Evolutionary conservation across 2,329 filamentous ascomycete species (phyloP).

Genomic region (Claviceps sp.): DNA sequence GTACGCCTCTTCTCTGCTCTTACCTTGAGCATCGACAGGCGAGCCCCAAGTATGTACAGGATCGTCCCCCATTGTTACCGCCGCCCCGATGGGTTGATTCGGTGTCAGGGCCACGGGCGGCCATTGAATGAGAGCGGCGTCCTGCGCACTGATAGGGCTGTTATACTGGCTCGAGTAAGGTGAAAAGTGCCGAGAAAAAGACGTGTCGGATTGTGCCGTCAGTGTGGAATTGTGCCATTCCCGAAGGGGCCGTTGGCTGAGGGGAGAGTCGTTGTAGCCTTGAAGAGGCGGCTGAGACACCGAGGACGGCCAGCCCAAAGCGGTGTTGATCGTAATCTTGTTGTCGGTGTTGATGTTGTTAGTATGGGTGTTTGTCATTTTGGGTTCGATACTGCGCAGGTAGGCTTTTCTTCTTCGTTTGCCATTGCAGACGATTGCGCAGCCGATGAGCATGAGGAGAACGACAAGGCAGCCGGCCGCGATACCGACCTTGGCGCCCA

Average conservation of each 20-base stretch:
- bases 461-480: conserved; percentile 36
- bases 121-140: conserved; percentile 23
- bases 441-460: conserved; percentile 34
- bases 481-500: conserved; percentile 46
- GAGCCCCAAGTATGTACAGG: background rate
- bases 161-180: conserved; percentile 47
- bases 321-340: background rate
- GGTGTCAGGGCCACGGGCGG: conserved; percentile 13
- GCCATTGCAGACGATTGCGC: conserved; percentile 41
- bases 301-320: too few species aligned
- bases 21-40: conserved; percentile 25
- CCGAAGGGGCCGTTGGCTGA: conserved; percentile 37
- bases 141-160: conserved; percentile 38
- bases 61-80: too few species aligned
- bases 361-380: conserved; percentile 7
- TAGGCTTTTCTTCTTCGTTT: conserved; percentile 40
- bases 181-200: conserved; percentile 37
- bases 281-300: conserved; percentile 12
- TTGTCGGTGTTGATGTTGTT: background rate
- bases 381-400: conserved; percentile 33
- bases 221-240: conserved; percentile 41
- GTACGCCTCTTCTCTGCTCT: conserved; percentile 28
- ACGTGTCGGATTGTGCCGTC: conserved; percentile 26
- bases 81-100: conserved; percentile 8
- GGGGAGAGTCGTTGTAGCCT: conserved; percentile 31